Base-by-base conservation (phyloP, 306 rosid species). In the Biancaea sappan region DNA sequence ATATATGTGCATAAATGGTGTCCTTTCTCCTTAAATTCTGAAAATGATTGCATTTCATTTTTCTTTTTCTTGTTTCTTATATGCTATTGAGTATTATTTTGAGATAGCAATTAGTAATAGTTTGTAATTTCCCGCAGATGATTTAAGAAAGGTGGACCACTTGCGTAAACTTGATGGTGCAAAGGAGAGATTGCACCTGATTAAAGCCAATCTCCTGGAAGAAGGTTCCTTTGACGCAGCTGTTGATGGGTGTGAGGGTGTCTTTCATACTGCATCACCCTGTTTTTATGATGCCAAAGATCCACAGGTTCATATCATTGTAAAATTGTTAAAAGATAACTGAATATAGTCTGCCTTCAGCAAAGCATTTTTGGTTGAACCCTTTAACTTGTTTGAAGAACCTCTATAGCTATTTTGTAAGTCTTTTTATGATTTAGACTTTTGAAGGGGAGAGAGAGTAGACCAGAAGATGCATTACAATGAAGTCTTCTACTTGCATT, bases 201-300 rank as follows among this genome's bases (percentile, higher is more conserved):
- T 60, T 32, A 32, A 60, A 60, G 66, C 66, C 32, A 34, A 60
- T 60, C 66, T 60, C 66, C 13, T 60, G 66, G 66, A 60, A 32
- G 66, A 60, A 60, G 66, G 46, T 60, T 60, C 66, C 16, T 60
- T 60, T 34, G 66, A 60, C 15, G 3, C 0, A 12, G 46, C 44
- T 60, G 26, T 60, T 32, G 66, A 60, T 16, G 66, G 26, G 15
- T 60, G 66, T 10, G 66, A 60, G 66, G 66, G 66, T 5, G 43
- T 60, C 44, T 60, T 60, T n/a, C 66, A 60, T 32, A 60, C 66
- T 34, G 66, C 66, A 34, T 60, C 66, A 32, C 66, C 66, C 12
- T 21, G 10, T 60, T 11, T 5, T 60, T 1, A 8, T 38, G 12
- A 34, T 60, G 44, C 18, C 66, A n/a, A 32, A 9, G 66, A 60